These are phyloP conservation scores for Ceriops zippeliana DNA, from an alignment of 345 rosid genomes.

Conservation along the genomic window DNA sequence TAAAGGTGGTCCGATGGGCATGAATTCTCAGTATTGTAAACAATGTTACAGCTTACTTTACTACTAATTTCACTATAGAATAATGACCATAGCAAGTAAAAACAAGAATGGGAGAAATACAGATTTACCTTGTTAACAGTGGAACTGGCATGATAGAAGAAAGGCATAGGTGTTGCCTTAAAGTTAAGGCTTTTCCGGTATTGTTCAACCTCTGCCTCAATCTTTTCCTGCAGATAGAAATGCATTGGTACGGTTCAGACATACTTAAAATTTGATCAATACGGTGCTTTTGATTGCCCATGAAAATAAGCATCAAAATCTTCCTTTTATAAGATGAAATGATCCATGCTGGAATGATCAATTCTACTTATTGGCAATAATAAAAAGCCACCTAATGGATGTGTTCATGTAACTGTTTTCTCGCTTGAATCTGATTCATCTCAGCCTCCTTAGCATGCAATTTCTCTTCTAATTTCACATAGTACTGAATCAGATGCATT, in stretches of 20 bases:
- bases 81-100: neutral
- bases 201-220: conserved; percentile 59
- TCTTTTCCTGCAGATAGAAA: conserved; percentile 49
- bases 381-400: neutral
- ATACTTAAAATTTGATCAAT: neutral
- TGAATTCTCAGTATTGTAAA: neutral
- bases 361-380: neutral
- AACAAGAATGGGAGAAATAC: conserved; percentile 6
- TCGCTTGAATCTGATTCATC: conserved; percentile 59
- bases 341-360: neutral
- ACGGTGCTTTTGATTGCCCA: neutral
- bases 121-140: conserved; percentile 51
- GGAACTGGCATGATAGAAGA: conserved; percentile 54
- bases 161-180: conserved; percentile 87
- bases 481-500: conserved; percentile 41
- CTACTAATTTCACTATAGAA: neutral
- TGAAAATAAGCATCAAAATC: neutral
- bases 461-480: conserved; percentile 68
- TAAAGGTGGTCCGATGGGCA: neutral
- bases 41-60: neutral
- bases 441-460: conserved; percentile 68
- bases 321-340: conserved; percentile 4
- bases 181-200: conserved; percentile 74
- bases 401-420: conserved; percentile 51
- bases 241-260: neutral